Evolutionary conservation across 495 filamentous ascomycete species (phyloP), one percentile per base, ranked within the genome.

Genomic region (Durotheca rogersii): DNA sequence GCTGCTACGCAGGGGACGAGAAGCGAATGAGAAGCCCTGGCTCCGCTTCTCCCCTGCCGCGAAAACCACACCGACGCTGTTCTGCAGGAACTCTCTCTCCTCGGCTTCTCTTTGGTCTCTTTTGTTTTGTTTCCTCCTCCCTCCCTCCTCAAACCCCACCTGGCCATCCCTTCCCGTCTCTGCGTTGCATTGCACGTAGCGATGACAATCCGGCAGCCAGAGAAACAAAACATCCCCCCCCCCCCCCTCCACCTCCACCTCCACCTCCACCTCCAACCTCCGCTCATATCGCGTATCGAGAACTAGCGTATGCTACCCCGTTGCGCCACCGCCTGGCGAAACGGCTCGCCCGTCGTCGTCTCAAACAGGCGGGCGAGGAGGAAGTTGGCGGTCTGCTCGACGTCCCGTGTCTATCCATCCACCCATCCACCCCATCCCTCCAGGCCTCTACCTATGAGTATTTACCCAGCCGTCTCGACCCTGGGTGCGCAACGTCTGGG

Each of bases 361-460:
- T n/a, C n/a, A n/a, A n/a, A n/a, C n/a, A n/a, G 23, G 34, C 19
- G n/a, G 40, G 25, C 42, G 20, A 33, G 42, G 48, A 48, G 47
- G 43, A 42, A 48, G 43, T 47, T 44, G 42, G 44, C 41, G 49
- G 43, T 50, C 50, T 50, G 55, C 50, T 45, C 44, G n/a, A n/a
- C n/a, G n/a, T n/a, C n/a, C n/a, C n/a, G n/a, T n/a, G n/a, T n/a
- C n/a, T n/a, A n/a, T n/a, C n/a, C n/a, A n/a, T n/a, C n/a, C n/a
- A n/a, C n/a, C n/a, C n/a, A n/a, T n/a, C n/a, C n/a, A n/a, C n/a
- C n/a, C n/a, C n/a, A n/a, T n/a, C n/a, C 42, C 34, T 34, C 34
- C 25, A 20, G 33, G 6, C 19, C 14, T 12, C 43, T 16, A 27
- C 51, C 29, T 32, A 32, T 23, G 29, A 37, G 27, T 32, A 7